Evolutionary conservation across 805 yeast species (phyloP), one percentile per base, ranked within the genome.

Genomic region (Candida pseudofarinosa): DNA sequence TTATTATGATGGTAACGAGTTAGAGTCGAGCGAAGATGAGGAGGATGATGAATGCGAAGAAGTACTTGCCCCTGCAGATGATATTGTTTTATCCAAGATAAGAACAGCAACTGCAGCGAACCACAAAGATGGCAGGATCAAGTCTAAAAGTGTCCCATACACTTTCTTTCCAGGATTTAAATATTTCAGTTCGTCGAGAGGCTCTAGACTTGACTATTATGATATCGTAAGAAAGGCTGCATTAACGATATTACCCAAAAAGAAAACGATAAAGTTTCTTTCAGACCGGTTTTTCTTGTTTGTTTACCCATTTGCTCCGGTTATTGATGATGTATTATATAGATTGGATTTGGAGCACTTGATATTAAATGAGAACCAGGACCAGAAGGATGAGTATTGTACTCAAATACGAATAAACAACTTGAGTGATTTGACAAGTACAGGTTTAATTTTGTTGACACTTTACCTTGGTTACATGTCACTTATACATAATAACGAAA

Each of bases 251-350:
- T 49, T 70, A 13, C 75, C 75, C 1, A 43, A 53, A 30, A 57
- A 54, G 19, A 40, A 50, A 12, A 62, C 53, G 30, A 37, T 56
- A 23, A 48, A 56, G 15, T 49, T 58, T 40, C 55, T 69, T 10
- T 55, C 63, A 36, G 49, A 54, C 37, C 56, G 67, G 23, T 70
- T 56, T 43, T 69, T 67, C 53, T 62, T 59, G 41, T 67, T 62
- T 52, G 73, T 67, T n/a, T 54, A 56, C 38, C 73, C 73, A 7
- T 64, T 70, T 39, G 54, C 67, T 16, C 69, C 73, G 2, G 50
- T 69, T 12, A 37, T 69, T 2, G 64, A 65, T 39, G 70, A 68
- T 44, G 39, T 50, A 4, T 41, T 56, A 8, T 48, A 63, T n/a
- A 31, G 54, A 19, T 37, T 42, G 19, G 73, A 67, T 34, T 39